Percentiles rank a stretch among this genome's conserved stretches.
Evolutionary conservation across 73 alveolate species (phyloP).

Genomic region (Effrenium voratum): DNA sequence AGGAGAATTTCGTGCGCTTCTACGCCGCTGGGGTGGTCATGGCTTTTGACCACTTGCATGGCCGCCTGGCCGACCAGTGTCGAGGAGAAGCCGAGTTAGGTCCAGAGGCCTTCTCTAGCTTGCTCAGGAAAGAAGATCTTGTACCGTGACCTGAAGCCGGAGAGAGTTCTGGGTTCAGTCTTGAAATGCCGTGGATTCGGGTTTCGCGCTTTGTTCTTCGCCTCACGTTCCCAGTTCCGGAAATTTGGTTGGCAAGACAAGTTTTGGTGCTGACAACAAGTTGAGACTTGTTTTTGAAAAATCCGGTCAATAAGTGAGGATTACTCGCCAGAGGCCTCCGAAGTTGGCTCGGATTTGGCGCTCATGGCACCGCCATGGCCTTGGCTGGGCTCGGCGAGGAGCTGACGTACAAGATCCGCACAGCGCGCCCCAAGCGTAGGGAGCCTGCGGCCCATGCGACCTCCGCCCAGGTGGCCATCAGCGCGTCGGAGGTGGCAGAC

Average conservation of each 20-base stretch:
- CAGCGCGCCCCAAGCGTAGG: conserved; percentile 55
- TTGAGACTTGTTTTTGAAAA: no score
- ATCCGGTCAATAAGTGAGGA: no score
- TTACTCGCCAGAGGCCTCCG: no score
- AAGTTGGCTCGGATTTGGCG: no score
- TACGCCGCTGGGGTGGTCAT: conserved; percentile 82
- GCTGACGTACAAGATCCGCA: conserved; percentile 43
- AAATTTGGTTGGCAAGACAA: no score
- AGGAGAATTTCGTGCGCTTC: conserved; percentile 89
- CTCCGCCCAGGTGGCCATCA: background rate
- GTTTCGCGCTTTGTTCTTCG: no score
- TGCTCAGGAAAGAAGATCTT: conserved; percentile 66
- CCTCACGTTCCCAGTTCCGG: no score
- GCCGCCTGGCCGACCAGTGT: background rate
- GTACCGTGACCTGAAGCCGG: conserved; percentile 89
- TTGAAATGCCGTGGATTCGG: no score
- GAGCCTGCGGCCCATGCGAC: background rate
- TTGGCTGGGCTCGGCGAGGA: conserved; percentile 85
- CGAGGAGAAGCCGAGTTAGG: background rate
- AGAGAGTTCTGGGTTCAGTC: conserved; percentile 7
- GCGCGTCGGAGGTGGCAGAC: conserved; percentile 33
- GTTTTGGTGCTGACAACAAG: no score
- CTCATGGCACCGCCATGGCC: conserved; percentile 48
- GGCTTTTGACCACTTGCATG: conserved; percentile 88
- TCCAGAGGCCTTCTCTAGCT: background rate